phyloP scores from a whole-genome alignment of 441 rosid species.

The Pelargonium citronellum region DNA sequence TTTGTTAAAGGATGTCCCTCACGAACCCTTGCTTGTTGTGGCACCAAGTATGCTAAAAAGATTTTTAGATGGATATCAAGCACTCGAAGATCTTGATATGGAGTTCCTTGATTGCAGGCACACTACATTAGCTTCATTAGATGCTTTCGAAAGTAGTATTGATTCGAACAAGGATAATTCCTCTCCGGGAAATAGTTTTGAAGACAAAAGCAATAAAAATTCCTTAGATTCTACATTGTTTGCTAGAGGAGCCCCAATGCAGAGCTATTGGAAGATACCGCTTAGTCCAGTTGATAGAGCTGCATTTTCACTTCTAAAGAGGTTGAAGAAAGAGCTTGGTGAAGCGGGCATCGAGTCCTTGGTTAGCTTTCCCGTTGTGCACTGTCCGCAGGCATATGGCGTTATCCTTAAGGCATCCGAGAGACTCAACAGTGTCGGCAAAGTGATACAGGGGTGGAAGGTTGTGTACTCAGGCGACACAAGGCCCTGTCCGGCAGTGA shows the following conservation, averaged over 20 bases:
- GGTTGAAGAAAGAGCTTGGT: constrained; percentile 48
- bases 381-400: constrained; percentile 88
- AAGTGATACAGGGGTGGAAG: constrained; percentile 87
- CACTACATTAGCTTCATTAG: constrained; percentile 58
- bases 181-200: constrained; percentile 25
- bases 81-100: constrained; percentile 85
- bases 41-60: constrained; percentile 74
- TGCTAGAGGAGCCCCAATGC: constrained; percentile 58
- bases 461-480: constrained; percentile 92
- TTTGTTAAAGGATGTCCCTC: constrained; percentile 53
- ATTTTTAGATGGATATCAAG: constrained; percentile 83
- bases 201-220: constrained; percentile 14
- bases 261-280: constrained; percentile 57
- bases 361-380: constrained; percentile 87
- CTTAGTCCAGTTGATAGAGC: constrained; percentile 41
- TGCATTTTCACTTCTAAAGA: constrained; percentile 40
- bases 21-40: constrained; percentile 69
- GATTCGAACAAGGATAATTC: constrained; percentile 24
- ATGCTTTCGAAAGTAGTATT: constrained; percentile 32
- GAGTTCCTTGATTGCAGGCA: constrained; percentile 77
- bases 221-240: constrained; percentile 40
- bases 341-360: constrained; percentile 60
- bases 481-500: constrained; percentile 72
- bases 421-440: constrained; percentile 54
- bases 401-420: constrained; percentile 60